phyloP scores from a whole-genome alignment of 148 eudicot species.

The Camellia granthamiana region DNA sequence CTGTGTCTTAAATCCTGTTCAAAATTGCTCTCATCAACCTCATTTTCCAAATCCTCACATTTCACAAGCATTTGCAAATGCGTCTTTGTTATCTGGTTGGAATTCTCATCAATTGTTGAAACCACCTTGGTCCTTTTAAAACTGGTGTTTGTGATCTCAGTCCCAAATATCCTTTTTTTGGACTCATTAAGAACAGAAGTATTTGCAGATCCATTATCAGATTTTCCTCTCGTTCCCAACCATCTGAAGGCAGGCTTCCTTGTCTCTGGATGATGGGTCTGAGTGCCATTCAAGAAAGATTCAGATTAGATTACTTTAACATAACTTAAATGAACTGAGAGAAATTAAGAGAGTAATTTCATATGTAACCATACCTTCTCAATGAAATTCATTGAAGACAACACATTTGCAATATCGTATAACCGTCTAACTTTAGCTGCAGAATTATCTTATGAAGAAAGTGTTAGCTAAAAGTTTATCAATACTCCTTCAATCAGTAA shows the following conservation, averaged over 20 bases:
- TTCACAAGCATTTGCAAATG: slow-evolving; percentile 25
- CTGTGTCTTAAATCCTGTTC: slow-evolving; percentile 27
- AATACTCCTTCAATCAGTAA: not conserved
- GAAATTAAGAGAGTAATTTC: slow-evolving; percentile 1
- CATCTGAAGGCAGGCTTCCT: slow-evolving; percentile 94
- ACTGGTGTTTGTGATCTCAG: slow-evolving; percentile 63
- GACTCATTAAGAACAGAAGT: slow-evolving; percentile 33
- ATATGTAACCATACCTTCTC: slow-evolving; percentile 57
- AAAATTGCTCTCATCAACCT: slow-evolving; percentile 16
- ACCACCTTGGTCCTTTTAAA: slow-evolving; percentile 52
- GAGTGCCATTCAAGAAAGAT: slow-evolving; percentile 22
- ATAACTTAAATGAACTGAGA: not conserved
- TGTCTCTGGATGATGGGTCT: slow-evolving; percentile 82
- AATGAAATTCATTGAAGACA: slow-evolving; percentile 89
- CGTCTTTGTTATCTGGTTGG: slow-evolving; percentile 27
- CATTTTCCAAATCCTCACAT: slow-evolving; percentile 34
- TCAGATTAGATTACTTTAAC: not conserved
- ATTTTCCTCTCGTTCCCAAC: slow-evolving; percentile 56
- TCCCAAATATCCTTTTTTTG: slow-evolving; percentile 79
- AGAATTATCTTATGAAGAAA: slow-evolving; percentile 37
- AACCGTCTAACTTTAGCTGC: slow-evolving; percentile 96
- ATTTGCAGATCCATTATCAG: slow-evolving; percentile 28
- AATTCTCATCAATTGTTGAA: slow-evolving; percentile 23
- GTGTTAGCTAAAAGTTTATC: slow-evolving; percentile 30
- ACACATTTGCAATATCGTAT: slow-evolving; percentile 92